phyloP scores from a whole-genome alignment of 352 stramenopile species.

The Globisporangium cederbergense region DNA sequence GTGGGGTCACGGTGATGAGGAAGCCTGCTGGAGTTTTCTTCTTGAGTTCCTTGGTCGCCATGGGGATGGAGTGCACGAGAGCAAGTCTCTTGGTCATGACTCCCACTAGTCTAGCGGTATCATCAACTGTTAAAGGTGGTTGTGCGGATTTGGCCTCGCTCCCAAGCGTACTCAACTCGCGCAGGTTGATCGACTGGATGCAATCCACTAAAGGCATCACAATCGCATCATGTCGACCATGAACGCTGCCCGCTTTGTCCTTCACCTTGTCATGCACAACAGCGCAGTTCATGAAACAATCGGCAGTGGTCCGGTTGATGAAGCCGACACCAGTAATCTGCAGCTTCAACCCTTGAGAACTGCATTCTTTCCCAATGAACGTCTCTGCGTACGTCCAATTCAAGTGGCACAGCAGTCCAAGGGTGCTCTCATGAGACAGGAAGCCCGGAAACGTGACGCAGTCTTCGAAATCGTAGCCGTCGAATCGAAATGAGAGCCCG shows the following conservation, averaged over 20 bases:
- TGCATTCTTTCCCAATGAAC: constrained; percentile 39
- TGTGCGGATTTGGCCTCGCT: constrained; percentile 17
- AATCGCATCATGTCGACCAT: not conserved
- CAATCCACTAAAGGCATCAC: constrained; percentile 34
- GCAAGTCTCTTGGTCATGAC: constrained; percentile 31
- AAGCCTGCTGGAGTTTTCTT: constrained; percentile 28
- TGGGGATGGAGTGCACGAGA: constrained; percentile 36
- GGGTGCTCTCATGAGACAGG: constrained; percentile 43
- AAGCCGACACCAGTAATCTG: constrained; percentile 31
- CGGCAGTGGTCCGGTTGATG: constrained; percentile 33
- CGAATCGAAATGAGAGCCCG: constrained; percentile 58
- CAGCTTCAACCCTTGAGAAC: constrained; percentile 27
- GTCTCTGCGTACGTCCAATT: constrained; percentile 56
- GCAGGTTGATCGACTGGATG: constrained; percentile 59
- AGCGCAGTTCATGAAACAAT: constrained; percentile 37
- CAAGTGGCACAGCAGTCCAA: constrained; percentile 44
- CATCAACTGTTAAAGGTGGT: constrained; percentile 34
- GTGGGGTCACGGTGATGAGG: constrained; percentile 42
- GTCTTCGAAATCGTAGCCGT: constrained; percentile 47
- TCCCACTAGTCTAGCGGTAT: constrained; percentile 37
- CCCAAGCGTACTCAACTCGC: constrained; percentile 27
- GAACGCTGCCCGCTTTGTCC: not conserved
- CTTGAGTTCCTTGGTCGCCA: constrained; percentile 54
- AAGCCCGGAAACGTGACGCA: constrained; percentile 57
- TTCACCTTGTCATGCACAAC: not conserved